Percentiles rank a stretch among this genome's conserved stretches.
Evolutionary conservation across 2,329 filamentous ascomycete species (phyloP).

Genomic region (Phaeosphaeriaceae sp.): DNA sequence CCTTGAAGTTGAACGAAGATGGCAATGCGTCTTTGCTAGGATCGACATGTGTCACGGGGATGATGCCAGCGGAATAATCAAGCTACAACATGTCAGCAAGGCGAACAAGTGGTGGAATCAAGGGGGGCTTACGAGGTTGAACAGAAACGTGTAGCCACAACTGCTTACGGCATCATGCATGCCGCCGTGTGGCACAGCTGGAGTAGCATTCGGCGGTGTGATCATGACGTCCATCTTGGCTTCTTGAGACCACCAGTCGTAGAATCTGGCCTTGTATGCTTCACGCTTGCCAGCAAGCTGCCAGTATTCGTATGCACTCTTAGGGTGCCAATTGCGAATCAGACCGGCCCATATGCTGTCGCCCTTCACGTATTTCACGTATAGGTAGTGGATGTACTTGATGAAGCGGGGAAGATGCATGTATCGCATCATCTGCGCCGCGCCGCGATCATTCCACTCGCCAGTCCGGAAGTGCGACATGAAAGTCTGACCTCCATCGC

Average conservation of each 20-base stretch:
- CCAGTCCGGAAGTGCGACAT: slow-evolving; percentile 76
- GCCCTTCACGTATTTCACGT: slow-evolving; percentile 81
- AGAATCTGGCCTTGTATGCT: slow-evolving; percentile 77
- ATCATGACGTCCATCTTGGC: slow-evolving; percentile 77
- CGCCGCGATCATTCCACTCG: slow-evolving; percentile 81
- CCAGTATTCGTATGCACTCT: slow-evolving; percentile 82
- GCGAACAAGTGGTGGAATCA: neutral
- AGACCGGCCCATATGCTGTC: slow-evolving; percentile 82
- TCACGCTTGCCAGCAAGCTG: slow-evolving; percentile 79
- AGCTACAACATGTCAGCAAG: slow-evolving; percentile 58
- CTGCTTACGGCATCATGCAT: slow-evolving; percentile 86
- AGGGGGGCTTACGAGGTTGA: slow-evolving; percentile 72
- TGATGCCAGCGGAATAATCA: slow-evolving; percentile 82
- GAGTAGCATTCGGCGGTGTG: slow-evolving; percentile 86
- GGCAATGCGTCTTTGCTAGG: slow-evolving; percentile 71
- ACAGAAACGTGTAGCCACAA: slow-evolving; percentile 93
- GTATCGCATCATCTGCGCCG: slow-evolving; percentile 75
- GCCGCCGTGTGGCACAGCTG: slow-evolving; percentile 82
- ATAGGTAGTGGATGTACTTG: slow-evolving; percentile 87
- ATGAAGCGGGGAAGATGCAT: slow-evolving; percentile 75
- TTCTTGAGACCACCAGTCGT: slow-evolving; percentile 80
- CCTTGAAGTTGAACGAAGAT: slow-evolving; percentile 63
- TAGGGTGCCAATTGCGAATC: slow-evolving; percentile 74
- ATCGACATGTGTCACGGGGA: slow-evolving; percentile 88
- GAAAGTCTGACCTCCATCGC: slow-evolving; percentile 83